Base-by-base conservation (phyloP, 495 filamentous ascomycete genomes). In the Aspergillus hancockii region DNA sequence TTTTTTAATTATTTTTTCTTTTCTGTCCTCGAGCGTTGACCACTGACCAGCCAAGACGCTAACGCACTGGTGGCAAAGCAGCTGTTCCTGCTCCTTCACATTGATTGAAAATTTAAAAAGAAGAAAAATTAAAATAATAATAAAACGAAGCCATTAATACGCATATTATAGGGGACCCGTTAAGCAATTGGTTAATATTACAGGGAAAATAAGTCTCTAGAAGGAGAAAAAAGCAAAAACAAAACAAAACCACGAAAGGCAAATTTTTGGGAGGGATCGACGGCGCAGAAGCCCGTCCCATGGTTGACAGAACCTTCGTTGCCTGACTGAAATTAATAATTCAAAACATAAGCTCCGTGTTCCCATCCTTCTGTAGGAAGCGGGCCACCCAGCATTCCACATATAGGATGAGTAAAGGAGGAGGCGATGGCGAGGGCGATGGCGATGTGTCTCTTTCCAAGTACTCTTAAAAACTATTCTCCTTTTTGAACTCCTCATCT, bases 231-330 rank as follows among this genome's bases (percentile, higher is more conserved):
- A 30, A 53, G 0, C 22, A 40, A n/a, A 32, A 23, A 8, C 9
- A 53, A 28, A 53, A 18, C n/a, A 32, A 19, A 53, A 49, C 4
- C 22, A 25, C 9, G 7, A 31, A 50, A 31, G 34, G 19, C 21
- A 21, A 51, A 58, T 63, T 65, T 59, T 59, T 51, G 63, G 58
- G 59, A 63, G 57, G 51, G 72, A 71, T 75, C 72, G 68, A 71
- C 72, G 60, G 52, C 67, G 67, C 68, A 74, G 71, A 62, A 58
- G 59, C 64, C 63, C 54, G 50, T 49, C 57, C 63, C 51, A 64
- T 60, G 61, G 54, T 56, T 72, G 67, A 70, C 67, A 68, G 65
- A 63, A 61, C 60, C 54, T 49, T 56, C 47, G 10, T 25, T 19
- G 45, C 10, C 46, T 28, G n/a, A n/a, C n/a, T 23, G 22, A 4